These are phyloP conservation scores for Magnolia kwangsiensis DNA, from an alignment of 164 flowering plant genomes.

Conservation along the genomic window DNA sequence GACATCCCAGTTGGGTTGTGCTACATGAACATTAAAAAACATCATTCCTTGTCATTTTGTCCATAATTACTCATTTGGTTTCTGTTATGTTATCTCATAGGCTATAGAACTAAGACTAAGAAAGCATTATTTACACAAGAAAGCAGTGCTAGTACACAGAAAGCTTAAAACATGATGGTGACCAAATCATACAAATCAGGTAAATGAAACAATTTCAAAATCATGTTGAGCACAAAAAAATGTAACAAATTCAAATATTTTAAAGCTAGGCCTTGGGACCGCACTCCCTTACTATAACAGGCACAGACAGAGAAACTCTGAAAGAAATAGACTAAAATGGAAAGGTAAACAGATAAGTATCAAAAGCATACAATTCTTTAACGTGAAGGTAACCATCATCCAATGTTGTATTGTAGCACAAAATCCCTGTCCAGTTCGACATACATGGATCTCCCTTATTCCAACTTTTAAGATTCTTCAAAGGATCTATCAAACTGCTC, in stretches of 20 bases:
- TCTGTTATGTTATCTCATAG: too few relatives aligned
- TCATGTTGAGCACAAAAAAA: not conserved
- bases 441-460: conserved; percentile 66
- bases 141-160: not conserved
- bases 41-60: too few relatives aligned
- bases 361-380: conserved; percentile 47
- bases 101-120: too few relatives aligned
- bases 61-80: too few relatives aligned
- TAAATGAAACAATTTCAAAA: not conserved
- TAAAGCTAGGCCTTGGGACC: not conserved
- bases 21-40: too few relatives aligned
- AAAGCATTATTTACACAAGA: too few relatives aligned
- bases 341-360: not conserved
- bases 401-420: conserved; percentile 35
- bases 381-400: conserved; percentile 66
- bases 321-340: not conserved
- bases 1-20: too few relatives aligned
- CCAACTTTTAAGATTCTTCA: conserved; percentile 52
- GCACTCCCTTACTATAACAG: not conserved
- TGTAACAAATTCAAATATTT: not conserved
- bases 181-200: not conserved
- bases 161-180: not conserved
- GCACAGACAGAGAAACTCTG: not conserved
- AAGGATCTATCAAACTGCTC: conserved; percentile 45
- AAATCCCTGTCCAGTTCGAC: conserved; percentile 74